Evolutionary conservation across 805 yeast species (phyloP).

Genomic region (Candida dajiaensis): DNA sequence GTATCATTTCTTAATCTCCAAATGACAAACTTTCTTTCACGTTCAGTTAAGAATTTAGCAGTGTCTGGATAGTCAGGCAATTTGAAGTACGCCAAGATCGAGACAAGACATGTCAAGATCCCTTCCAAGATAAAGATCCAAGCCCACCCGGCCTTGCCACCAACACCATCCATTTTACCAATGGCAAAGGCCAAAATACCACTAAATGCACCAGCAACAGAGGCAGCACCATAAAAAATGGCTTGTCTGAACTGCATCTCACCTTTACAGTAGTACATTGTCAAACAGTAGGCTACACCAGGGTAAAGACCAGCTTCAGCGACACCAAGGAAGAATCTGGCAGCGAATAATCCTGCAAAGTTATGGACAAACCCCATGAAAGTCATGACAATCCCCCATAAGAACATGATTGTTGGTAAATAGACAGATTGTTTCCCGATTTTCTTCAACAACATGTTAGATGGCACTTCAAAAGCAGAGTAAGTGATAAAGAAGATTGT

Average conservation of each 20-base stretch:
- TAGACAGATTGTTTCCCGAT: constrained; percentile 9
- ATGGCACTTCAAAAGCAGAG: constrained; percentile 15
- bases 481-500: constrained; percentile 16
- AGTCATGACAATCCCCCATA: constrained; percentile 14
- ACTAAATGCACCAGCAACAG: constrained; percentile 20
- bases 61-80: constrained; percentile 38
- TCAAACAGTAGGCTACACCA: constrained; percentile 16
- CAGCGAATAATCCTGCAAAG: constrained; percentile 39
- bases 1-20: constrained; percentile 13
- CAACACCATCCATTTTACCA: constrained; percentile 15
- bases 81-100: constrained; percentile 6
- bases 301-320: constrained; percentile 29
- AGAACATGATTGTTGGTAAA: constrained; percentile 24
- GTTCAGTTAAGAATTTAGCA: constrained; percentile 34
- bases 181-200: constrained; percentile 23
- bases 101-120: constrained; percentile 29
- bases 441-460: constrained; percentile 14
- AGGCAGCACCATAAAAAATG: constrained; percentile 19
- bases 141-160: constrained; percentile 26
- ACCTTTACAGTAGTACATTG: constrained; percentile 21
- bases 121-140: constrained; percentile 21
- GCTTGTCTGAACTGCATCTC: constrained; percentile 23
- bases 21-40: constrained; percentile 26
- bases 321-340: constrained; percentile 48
- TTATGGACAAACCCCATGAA: constrained; percentile 33